These are phyloP conservation scores for Rhizoctonia solani DNA, from an alignment of 1,284 basidiomycete genomes.

Conservation along the genomic window DNA sequence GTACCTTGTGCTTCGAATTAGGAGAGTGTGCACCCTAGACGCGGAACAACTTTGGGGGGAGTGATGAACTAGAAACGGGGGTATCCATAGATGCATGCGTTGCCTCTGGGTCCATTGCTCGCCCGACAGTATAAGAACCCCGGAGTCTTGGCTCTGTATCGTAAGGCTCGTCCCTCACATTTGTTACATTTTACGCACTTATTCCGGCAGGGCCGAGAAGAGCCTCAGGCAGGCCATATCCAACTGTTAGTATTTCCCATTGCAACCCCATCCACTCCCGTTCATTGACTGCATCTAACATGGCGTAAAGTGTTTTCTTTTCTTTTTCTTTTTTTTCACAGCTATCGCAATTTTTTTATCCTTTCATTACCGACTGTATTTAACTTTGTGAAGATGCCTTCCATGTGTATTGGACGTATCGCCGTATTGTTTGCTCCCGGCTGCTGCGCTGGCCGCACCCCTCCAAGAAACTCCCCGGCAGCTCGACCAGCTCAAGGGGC, in stretches of 20 bases:
- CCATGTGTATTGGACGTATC: neutral
- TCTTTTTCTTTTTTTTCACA: neutral
- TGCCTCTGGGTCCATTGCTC: neutral
- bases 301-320: no score
- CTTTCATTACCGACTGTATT: neutral
- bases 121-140: neutral
- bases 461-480: slow-evolving; percentile 7
- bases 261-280: neutral
- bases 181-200: neutral
- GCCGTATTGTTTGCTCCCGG: slow-evolving; percentile 8
- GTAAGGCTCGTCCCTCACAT: neutral
- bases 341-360: neutral
- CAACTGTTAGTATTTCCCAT: neutral
- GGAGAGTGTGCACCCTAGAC: neutral
- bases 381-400: neutral
- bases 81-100: neutral
- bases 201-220: slow-evolving; percentile 21
- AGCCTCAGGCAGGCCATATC: slow-evolving; percentile 33
- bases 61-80: slow-evolving; percentile 7
- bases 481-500: slow-evolving; percentile 16
- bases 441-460: slow-evolving; percentile 3
- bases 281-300: no score
- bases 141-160: neutral
- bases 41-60: neutral
- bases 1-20: neutral